Evolutionary conservation across 805 yeast genomes (phyloP).

Genomic region (Yarrowia keelungensis): DNA sequence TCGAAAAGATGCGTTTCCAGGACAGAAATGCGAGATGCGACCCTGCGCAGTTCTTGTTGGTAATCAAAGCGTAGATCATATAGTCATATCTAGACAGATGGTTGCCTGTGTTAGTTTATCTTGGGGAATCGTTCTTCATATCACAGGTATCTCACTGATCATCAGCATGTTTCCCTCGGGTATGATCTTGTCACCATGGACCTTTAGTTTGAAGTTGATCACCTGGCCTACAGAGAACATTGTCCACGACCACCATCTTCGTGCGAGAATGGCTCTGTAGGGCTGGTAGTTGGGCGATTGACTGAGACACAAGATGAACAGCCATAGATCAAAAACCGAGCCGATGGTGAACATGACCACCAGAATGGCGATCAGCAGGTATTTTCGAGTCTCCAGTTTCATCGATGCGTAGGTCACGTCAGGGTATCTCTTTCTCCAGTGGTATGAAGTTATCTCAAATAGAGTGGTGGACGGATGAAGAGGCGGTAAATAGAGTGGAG

Average conservation of each 20-base stretch:
- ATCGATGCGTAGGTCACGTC: background rate
- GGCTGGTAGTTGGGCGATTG: slow-evolving; percentile 18
- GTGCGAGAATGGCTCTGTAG: slow-evolving; percentile 17
- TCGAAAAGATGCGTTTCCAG: slow-evolving; percentile 44
- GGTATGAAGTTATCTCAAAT: background rate
- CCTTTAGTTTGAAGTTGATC: slow-evolving; percentile 14
- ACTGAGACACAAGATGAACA: background rate
- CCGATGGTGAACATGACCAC: slow-evolving; percentile 27
- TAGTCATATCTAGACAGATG: slow-evolving; percentile 23
- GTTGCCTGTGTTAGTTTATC: slow-evolving; percentile 40
- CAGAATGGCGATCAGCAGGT: slow-evolving; percentile 8
- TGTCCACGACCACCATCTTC: slow-evolving; percentile 36
- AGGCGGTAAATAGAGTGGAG: background rate
- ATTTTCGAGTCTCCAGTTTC: slow-evolving; percentile 15
- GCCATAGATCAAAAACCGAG: slow-evolving; percentile 16
- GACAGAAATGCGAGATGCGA: slow-evolving; percentile 12
- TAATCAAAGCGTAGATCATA: slow-evolving; percentile 4
- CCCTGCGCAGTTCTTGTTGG: background rate
- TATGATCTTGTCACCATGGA: slow-evolving; percentile 23
- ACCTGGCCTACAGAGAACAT: slow-evolving; percentile 5
- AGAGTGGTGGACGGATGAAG: background rate
- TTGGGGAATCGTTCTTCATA: slow-evolving; percentile 46
- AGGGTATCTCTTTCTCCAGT: background rate
- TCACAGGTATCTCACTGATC: slow-evolving; percentile 45
- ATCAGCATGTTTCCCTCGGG: slow-evolving; percentile 30